Percentiles rank a stretch among this genome's conserved stretches.
Evolutionary conservation across 495 filamentous ascomycete species (phyloP).

Genomic region (Cladorrhinum samala): DNA sequence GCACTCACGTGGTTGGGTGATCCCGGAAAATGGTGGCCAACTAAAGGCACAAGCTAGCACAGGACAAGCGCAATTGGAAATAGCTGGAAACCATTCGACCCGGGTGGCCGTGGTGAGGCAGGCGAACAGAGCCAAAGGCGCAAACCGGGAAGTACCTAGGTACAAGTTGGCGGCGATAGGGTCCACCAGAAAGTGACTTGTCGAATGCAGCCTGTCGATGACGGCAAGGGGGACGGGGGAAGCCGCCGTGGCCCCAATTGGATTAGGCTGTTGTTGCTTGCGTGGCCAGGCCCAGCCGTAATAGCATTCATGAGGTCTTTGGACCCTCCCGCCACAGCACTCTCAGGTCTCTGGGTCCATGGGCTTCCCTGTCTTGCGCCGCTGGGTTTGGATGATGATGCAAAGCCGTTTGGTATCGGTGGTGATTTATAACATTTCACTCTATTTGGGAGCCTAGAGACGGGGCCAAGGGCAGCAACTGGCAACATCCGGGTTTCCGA

Average conservation of each 20-base stretch:
- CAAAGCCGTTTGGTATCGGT: too few species aligned
- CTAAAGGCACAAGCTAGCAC: conserved; percentile 6
- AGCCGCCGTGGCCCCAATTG: conserved; percentile 3
- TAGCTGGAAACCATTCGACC: conserved; percentile 26
- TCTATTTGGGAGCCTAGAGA: too few species aligned
- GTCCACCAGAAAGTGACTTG: neutral
- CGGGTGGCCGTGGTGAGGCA: conserved; percentile 8
- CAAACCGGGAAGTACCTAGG: neutral
- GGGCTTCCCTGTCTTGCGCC: neutral
- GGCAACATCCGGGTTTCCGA: too few species aligned
- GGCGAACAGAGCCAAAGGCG: neutral
- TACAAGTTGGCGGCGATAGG: neutral
- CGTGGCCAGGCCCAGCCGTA: conserved; percentile 5
- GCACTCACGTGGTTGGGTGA: conserved; percentile 23
- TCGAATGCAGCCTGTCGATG: conserved; percentile 1
- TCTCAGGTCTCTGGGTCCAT: too few species aligned
- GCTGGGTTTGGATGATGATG: too few species aligned
- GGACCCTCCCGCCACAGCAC: too few species aligned
- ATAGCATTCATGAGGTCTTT: neutral
- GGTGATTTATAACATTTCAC: too few species aligned
- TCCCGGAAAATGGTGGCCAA: conserved; percentile 15
- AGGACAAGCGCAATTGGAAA: conserved; percentile 22
- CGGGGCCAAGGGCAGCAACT: too few species aligned
- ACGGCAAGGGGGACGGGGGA: conserved; percentile 1
- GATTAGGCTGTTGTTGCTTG: neutral